Evolutionary conservation across 73 alveolate genomes (phyloP), one percentile per base, ranked within the genome.

Genomic region (Tetrahymena thermophila): DNA sequence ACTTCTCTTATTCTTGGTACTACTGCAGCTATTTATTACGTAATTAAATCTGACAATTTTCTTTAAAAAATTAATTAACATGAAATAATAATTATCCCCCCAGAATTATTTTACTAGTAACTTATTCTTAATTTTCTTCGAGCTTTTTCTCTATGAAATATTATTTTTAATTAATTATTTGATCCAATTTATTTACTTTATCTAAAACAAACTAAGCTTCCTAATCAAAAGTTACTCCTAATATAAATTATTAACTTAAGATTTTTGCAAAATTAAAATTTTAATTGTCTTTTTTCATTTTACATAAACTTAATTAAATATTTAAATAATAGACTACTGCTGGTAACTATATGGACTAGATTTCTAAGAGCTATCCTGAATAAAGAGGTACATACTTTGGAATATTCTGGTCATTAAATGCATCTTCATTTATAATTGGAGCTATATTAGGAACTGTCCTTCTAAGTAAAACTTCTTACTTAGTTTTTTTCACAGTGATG

Each of bases 11-110:
- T 71, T 71, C 89, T 71, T 28, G 89, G 89, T 71, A 71, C 89
- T 71, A 71, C 89, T 71, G 89, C 89, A 71, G 89, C 89, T 71
- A 71, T 71, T 71, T 71, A 71, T 71, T 71, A 71, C 89, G 89
- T 71, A 71, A 71, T 71, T 71, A 71, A 71, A 23, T 71, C 11
- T 23, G 37, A 71, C 37, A 71, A 71, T 71, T 71, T 71, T 71
- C 37, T 28, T 28, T 71, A 19, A n/a, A 40, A 71, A 28, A 1
- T 31, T 31, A 71, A 31, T 71, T 71, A n/a, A 8, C 89, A 71
- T 71, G 40, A 28, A 50, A n/a, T 71, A 71, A 71, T 71, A 71
- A 71, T 71, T 56, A 56, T 56, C 85, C 89, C 89, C 89, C 89
- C 42, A 19, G 37, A 71, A 71, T 10, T 71, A 28, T 28, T 31